Conservation (phyloP, 768 basidiomycete genomes). For the Tephrocybe sp. region DNA sequence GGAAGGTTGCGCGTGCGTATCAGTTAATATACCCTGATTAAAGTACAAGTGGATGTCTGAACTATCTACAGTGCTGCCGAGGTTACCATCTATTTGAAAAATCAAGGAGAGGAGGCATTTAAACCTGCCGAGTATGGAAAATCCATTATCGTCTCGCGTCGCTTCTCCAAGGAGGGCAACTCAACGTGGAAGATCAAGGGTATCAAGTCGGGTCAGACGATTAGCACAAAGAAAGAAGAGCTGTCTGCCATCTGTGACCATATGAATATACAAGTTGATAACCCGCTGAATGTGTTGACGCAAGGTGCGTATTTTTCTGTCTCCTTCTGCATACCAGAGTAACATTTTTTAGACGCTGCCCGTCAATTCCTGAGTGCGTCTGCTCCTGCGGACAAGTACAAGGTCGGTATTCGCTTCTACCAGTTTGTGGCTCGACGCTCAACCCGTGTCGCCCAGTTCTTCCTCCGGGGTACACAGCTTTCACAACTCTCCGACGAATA, state of each 20-base stretch:
- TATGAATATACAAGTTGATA: slow-evolving; percentile 97
- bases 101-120: slow-evolving; percentile 89
- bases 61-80: slow-evolving; percentile 60
- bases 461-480: slow-evolving; percentile 91
- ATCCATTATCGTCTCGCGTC: slow-evolving; percentile 81
- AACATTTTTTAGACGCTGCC: slow-evolving; percentile 60
- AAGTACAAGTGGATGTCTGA: no score
- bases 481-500: slow-evolving; percentile 88
- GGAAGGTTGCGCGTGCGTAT: slow-evolving; percentile 73
- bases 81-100: slow-evolving; percentile 82
- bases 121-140: slow-evolving; percentile 83
- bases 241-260: slow-evolving; percentile 87
- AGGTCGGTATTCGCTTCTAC: slow-evolving; percentile 41
- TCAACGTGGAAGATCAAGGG: slow-evolving; percentile 83
- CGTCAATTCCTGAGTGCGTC: slow-evolving; percentile 86
- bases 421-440: neutral
- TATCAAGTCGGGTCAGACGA: slow-evolving; percentile 35
- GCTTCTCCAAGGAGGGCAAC: slow-evolving; percentile 73
- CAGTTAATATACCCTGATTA: no score
- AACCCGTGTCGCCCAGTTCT: slow-evolving; percentile 66
- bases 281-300: slow-evolving; percentile 92
- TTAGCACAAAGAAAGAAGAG: slow-evolving; percentile 83
- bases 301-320: slow-evolving; percentile 59
- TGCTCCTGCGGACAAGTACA: slow-evolving; percentile 83
- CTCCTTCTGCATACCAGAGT: no score